A percentile compares a stretch with the other conserved stretches of the same genome.
Evolutionary conservation across 495 filamentous ascomycete species (phyloP).

Genomic region (Trichoderma orchidacearum): DNA sequence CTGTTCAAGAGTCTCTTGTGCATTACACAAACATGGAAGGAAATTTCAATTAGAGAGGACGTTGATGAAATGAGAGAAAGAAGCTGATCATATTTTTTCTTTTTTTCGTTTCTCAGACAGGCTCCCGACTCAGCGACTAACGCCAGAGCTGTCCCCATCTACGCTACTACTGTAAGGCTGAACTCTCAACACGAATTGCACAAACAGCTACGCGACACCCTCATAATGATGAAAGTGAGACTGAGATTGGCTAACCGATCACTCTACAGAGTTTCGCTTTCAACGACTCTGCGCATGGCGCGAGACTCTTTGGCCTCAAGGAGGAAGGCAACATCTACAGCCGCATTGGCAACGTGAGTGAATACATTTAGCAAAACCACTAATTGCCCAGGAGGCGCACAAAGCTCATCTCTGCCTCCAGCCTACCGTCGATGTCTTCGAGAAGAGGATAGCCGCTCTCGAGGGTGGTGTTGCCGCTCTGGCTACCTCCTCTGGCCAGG

Average conservation of each 20-base stretch:
- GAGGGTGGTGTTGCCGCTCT: slow-evolving; percentile 90
- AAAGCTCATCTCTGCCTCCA: slow-evolving; percentile 16
- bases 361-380: not conserved
- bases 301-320: slow-evolving; percentile 91
- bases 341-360: slow-evolving; percentile 77
- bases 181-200: no score
- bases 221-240: no score
- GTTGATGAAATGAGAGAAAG: not conserved
- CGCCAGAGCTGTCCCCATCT: slow-evolving; percentile 87
- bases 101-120: slow-evolving; percentile 38
- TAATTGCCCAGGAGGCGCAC: not conserved
- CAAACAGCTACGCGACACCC: no score
- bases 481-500: slow-evolving; percentile 80
- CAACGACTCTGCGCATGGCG: slow-evolving; percentile 95
- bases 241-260: not conserved
- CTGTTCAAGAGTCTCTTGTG: no score
- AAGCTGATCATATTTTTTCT: not conserved
- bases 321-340: slow-evolving; percentile 98
- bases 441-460: slow-evolving; percentile 91
- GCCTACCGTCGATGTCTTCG: slow-evolving; percentile 96
- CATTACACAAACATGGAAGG: no score
- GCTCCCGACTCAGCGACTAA: slow-evolving; percentile 78
- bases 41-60: no score
- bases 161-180: slow-evolving; percentile 66
- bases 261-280: slow-evolving; percentile 64